Evolutionary conservation across 75 land plant species (phyloP).

Genomic region (Chamaecyparis obtusa): DNA sequence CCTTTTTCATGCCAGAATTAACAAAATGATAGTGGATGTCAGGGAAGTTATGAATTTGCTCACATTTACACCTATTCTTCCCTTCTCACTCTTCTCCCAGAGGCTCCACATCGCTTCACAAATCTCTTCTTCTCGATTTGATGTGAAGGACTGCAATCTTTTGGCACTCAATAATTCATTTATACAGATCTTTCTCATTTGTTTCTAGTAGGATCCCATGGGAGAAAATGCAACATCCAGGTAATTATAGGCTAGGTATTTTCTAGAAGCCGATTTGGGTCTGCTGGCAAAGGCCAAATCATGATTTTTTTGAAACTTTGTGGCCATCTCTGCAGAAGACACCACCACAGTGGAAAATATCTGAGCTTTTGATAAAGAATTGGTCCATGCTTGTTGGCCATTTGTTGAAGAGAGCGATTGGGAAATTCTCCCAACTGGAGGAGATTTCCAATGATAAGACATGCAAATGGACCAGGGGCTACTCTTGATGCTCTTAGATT

Average conservation of each 20-base stretch:
- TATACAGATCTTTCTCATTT: conserved; percentile 21
- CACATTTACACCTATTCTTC: neutral
- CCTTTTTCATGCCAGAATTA: neutral
- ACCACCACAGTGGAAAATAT: conserved; percentile 6
- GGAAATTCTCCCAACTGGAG: conserved; percentile 9
- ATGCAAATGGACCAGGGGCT: conserved; percentile 17
- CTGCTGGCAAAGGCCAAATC: conserved; percentile 14
- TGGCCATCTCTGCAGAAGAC: conserved; percentile 11
- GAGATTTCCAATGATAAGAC: conserved; percentile 17
- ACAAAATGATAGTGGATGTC: neutral
- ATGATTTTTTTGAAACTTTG: conserved; percentile 10
- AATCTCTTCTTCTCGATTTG: neutral
- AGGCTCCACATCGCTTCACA: neutral
- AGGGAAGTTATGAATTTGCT: neutral
- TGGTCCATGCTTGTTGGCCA: conserved; percentile 14
- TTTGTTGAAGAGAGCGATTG: neutral
- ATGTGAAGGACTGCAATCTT: conserved; percentile 4
- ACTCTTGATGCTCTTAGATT: neutral
- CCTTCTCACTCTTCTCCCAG: neutral
- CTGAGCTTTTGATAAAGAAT: conserved; percentile 16
- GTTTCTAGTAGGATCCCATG: conserved; percentile 17
- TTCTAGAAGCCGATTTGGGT: neutral
- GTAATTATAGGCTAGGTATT: conserved; percentile 9
- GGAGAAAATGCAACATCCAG: conserved; percentile 14
- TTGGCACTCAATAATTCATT: conserved; percentile 28